Conservation (phyloP, 129 eudicot genomes). For the Chrysanthemum seticuspe region DNA sequence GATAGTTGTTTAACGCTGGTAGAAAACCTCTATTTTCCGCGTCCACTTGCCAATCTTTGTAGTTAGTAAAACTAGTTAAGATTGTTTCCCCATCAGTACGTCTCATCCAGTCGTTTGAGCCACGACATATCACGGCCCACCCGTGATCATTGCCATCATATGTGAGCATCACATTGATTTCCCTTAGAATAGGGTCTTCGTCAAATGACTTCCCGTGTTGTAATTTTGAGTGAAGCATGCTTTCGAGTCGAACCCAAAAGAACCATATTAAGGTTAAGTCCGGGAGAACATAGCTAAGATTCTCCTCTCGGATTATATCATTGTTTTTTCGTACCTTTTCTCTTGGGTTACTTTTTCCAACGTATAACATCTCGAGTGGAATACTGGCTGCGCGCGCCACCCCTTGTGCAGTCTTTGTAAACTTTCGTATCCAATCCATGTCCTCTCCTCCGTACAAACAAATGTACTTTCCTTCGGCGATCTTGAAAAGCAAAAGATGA, state of each 20-base stretch:
- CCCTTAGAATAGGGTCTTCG: conserved; percentile 49
- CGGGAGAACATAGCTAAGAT: conserved; percentile 54
- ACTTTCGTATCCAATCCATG: conserved; percentile 70
- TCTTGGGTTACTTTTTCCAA: conserved; percentile 86
- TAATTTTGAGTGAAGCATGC: conserved; percentile 75
- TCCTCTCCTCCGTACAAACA: conserved; percentile 94
- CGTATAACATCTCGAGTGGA: conserved; percentile 74
- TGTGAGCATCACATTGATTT: conserved; percentile 62
- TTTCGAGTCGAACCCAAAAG: conserved; percentile 80
- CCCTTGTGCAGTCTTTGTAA: conserved; percentile 46
- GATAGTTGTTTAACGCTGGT: conserved; percentile 39
- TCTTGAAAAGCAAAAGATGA: conserved; percentile 33
- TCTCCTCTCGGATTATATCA: conserved; percentile 34
- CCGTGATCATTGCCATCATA: conserved; percentile 61
- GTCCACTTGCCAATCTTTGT: conserved; percentile 39
- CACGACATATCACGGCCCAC: conserved; percentile 61
- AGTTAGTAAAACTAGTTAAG: conserved; percentile 36
- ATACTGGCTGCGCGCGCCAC: conserved; percentile 44
- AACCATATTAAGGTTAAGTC: conserved; percentile 65
- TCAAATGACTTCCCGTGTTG: conserved; percentile 59
- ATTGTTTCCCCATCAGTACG: conserved; percentile 40
- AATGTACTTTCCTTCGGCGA: conserved; percentile 40
- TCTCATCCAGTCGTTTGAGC: conserved; percentile 47
- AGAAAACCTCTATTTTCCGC: conserved; percentile 40
- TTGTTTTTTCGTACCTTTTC: conserved; percentile 62